Base-by-base conservation (phyloP, 768 basidiomycete species). In the Cystofilobasidium ferigula region DNA sequence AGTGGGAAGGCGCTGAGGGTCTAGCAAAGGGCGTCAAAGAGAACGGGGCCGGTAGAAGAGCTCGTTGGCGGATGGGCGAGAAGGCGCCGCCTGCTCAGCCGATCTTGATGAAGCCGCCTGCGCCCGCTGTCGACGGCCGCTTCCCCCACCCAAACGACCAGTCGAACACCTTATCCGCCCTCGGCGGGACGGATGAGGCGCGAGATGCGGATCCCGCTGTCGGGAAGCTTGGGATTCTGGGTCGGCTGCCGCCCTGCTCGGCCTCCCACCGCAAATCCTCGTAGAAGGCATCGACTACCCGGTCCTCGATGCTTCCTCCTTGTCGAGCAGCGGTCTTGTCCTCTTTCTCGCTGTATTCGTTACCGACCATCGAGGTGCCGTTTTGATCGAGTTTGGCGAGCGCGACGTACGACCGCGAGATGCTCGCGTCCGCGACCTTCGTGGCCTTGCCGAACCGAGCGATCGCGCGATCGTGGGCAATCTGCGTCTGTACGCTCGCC, bases 181-280 rank as follows among this genome's bases (percentile, higher is more conserved):
- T 28, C 3, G 30, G 28, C 18, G 18, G 28, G 30, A 7, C 26
- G 14, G 32, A 20, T 2, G 12, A 28, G 6, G 16, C 28, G 51
- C 3, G 51, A n/a, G n/a, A 36, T 3, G 34, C n/a, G 3, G 51
- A 28, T 3, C 51, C 51, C 10, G 51, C 51, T 6, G 9, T 32
- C 5, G 51, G 47, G 24, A 58, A 34, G 35, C 26, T 36, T 53
- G 61, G 43, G 45, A 70, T 61, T 38, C 74, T 68, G 61, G 73
- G 77, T 63, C 58, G 77, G 65, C n/a, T n/a, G n/a, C 71, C 76
- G 58, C 76, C 74, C 69, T 79, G 74, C 45, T 66, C 64, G 57
- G 70, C 70, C 73, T 87, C 86, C 86, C 86, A 88, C 67, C 86
- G 84, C 1, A 80, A 78, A 68, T 88, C 86, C 57, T 85, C 84